Conservation (phyloP, 495 filamentous ascomycete species). For the Lepraria neglecta region DNA sequence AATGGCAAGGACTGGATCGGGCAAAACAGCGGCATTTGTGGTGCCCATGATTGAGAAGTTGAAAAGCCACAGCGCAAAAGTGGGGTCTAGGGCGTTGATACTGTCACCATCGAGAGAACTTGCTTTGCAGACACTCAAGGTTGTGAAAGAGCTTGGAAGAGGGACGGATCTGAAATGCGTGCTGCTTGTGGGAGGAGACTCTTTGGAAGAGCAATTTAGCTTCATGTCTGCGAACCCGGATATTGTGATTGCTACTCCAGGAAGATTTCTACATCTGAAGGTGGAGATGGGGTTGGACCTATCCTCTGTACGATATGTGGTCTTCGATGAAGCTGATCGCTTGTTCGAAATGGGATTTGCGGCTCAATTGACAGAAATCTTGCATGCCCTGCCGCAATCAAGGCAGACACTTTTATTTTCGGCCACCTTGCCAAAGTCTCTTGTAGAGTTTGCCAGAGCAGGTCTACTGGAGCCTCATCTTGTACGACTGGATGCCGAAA, state of each 20-base stretch:
- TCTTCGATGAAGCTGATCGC: slow-evolving; percentile 95
- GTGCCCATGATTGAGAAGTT: slow-evolving; percentile 96
- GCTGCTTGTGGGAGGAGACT: slow-evolving; percentile 89
- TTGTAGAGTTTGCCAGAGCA: slow-evolving; percentile 93
- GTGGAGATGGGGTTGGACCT: slow-evolving; percentile 91
- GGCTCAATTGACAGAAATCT: slow-evolving; percentile 84
- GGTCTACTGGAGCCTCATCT: slow-evolving; percentile 84
- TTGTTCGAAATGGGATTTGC: slow-evolving; percentile 98
- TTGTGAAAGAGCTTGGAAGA: slow-evolving; percentile 85
- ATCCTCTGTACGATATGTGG: slow-evolving; percentile 78
- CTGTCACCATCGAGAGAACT: slow-evolving; percentile 89
- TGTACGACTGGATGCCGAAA: slow-evolving; percentile 84
- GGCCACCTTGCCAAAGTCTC: slow-evolving; percentile 82
- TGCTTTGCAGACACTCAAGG: slow-evolving; percentile 89
- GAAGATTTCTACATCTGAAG: slow-evolving; percentile 89
- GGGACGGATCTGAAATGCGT: slow-evolving; percentile 87
- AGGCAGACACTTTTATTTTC: slow-evolving; percentile 93
- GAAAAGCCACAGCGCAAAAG: slow-evolving; percentile 76
- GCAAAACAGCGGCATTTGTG: slow-evolving; percentile 95
- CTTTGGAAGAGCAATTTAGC: slow-evolving; percentile 89
- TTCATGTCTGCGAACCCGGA: slow-evolving; percentile 92
- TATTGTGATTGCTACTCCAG: slow-evolving; percentile 92
- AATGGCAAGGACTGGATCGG: slow-evolving; percentile 94
- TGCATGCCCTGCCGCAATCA: slow-evolving; percentile 73
- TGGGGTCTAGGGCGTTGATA: slow-evolving; percentile 79